Base-by-base conservation (phyloP, 1,284 basidiomycete species). In the Moesziomyces parantarcticus region DNA sequence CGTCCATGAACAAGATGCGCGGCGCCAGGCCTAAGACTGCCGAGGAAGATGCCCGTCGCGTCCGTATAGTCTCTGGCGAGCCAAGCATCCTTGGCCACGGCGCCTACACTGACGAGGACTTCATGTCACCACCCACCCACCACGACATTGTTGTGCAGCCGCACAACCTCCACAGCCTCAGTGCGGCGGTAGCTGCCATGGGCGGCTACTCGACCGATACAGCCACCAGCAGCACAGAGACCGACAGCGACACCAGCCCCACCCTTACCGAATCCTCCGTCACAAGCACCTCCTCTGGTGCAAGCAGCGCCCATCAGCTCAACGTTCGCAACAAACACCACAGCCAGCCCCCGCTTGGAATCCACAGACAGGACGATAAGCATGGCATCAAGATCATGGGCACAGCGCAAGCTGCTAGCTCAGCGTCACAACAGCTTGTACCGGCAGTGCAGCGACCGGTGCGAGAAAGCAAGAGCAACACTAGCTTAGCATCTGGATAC, bases 31-130 rank as follows among this genome's bases (percentile, higher is more conserved):
- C 68, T 25, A 61, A 65, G 48, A 71, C 68, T 0, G 62, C 63
- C 39, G 59, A 59, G 18, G 59, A 69, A 41, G 63, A 75, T 25
- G 56, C 65, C 3, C 49, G 74, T 3, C 61, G 77, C 10, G 77
- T 79, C 10, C 69, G 75, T 26, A 77, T 79, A 45, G 77, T 77
- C 9, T 70, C 65, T n/a, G 77, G 77, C 7, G 69, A 75, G 42
- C 77, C 77, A 0, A 41, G 36, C 26, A 55, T 77, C 40, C 45
- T 79, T 2, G 77, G 77, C 3, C 64, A 67, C 36, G 73, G 67
- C 16, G 63, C 70, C 9, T 73, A 68, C 29, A 73, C 70, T 1
- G 70, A 73, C 22, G 70, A 68, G 20, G 70, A 73, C 36, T 63
- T 63, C 50, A 53, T 63, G 61, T 63, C 72, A 4, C 68, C 72